Base-by-base conservation (phyloP, 202 grass and related monocot species). In the Saccharum hybrid region DNA sequence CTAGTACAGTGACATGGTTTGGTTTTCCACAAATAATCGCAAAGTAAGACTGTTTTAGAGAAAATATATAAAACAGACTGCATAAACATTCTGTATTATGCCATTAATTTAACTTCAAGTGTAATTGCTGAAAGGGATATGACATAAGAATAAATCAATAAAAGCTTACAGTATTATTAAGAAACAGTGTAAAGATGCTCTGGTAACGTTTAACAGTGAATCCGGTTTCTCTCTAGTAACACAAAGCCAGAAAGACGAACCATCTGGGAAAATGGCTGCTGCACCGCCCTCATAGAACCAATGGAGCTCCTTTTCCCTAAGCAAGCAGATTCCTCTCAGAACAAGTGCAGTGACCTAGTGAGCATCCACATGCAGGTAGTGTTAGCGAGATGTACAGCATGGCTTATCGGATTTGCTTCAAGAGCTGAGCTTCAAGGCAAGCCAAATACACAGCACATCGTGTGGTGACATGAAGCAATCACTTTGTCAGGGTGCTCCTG, bases 231-330 rank as follows among this genome's bases (percentile, higher is more conserved):
- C 10, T 43, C 42, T 43, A 43, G 10, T 43, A 59, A 21, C 14
- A 84, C 13, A 79, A 48, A 76, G 63, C 3, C 8, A 72, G 79
- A 23, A 5, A 36, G 52, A 61, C 68, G 30, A 86, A 93, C 94
- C 88, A 83, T 97, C 92, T 90, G 88, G 90, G 86, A 90, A 97
- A 79, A 97, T 94, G 38, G 90, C 84, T 57, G 92, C 84, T 54
- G 90, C 92, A 72, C 92, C 90, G 2, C 92, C 92, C 84, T 94
- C 86, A 97, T 33, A 33, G 81, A 97, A 97, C 94, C 94, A 97
- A 81, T 94, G 80, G 23, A 97, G 86, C 60, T 97, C 92, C 8
- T 94, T 97, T 52, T 94, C 91, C 81, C 88, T 92, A 57, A 93
- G 68, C 82, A 97, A 42, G 79, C 90, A 94, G 77, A 97, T 93